Evolutionary conservation across 2,329 filamentous ascomycete species (phyloP).

Genomic region (Diplocarpon mali): DNA sequence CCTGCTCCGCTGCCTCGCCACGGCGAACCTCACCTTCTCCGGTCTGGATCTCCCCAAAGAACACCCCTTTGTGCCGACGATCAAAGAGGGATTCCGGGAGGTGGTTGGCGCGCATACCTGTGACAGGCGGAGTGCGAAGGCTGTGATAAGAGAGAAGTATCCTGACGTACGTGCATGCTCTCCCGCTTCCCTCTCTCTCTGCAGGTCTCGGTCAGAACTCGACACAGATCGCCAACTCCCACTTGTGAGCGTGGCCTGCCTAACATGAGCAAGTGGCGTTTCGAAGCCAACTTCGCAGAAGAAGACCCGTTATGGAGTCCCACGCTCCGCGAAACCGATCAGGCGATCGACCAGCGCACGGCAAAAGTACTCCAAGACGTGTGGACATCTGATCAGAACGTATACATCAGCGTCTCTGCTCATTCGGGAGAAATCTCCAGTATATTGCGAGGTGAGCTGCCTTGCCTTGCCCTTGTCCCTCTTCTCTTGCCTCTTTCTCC

Average conservation of each 20-base stretch:
- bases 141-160: constrained; percentile 39
- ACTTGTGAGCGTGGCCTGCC: too few species aligned
- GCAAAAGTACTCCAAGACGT: constrained; percentile 44
- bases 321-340: constrained; percentile 32
- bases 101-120: constrained; percentile 60
- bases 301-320: constrained; percentile 39
- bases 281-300: constrained; percentile 53
- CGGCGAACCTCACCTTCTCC: constrained; percentile 49
- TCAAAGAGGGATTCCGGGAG: constrained; percentile 58
- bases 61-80: constrained; percentile 42
- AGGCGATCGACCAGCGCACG: constrained; percentile 39
- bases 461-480: too few species aligned
- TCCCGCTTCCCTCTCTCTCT: too few species aligned
- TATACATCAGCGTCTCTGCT: constrained; percentile 48
- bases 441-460: constrained; percentile 32
- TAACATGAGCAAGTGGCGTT: constrained; percentile 29
- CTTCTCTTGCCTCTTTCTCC: too few species aligned
- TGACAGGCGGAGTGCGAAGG: constrained; percentile 46
- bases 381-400: constrained; percentile 39
- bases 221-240: too few species aligned
- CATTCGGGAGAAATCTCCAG: constrained; percentile 47
- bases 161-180: constrained; percentile 26
- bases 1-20: constrained; percentile 50
- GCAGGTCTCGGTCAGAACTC: too few species aligned
- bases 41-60: constrained; percentile 39